A percentile compares a stretch with the other conserved stretches of the same genome.
These are phyloP conservation scores for Avena eriantha DNA, from an alignment of 176 grass and related monocot species.

Conservation along the genomic window DNA sequence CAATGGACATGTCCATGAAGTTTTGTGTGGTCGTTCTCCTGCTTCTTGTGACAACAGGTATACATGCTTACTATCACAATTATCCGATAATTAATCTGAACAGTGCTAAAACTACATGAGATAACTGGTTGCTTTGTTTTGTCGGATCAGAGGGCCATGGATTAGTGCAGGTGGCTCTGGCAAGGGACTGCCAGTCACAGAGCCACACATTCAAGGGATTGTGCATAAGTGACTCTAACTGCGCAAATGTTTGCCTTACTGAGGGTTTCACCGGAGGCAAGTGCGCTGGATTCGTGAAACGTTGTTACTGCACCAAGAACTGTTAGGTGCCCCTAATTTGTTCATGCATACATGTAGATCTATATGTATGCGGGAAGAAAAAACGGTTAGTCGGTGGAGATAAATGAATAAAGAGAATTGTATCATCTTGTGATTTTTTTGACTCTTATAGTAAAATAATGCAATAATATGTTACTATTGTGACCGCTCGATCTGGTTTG, in stretches of 20 bases:
- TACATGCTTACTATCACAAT: neutral
- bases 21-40: neutral
- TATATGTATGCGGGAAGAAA: too few relatives aligned
- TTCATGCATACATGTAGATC: neutral
- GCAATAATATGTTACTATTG: too few relatives aligned
- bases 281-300: constrained; percentile 39
- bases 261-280: constrained; percentile 52
- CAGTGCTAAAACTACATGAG: neutral
- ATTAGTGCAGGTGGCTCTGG: constrained; percentile 18
- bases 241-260: constrained; percentile 49
- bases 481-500: too few relatives aligned
- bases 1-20: constrained; percentile 11
- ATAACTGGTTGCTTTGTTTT: neutral
- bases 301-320: neutral
- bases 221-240: constrained; percentile 44
- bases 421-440: too few relatives aligned
- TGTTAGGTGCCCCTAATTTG: neutral
- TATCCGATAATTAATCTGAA: too few relatives aligned
- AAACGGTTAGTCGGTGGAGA: too few relatives aligned
- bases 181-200: constrained; percentile 47
- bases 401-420: too few relatives aligned
- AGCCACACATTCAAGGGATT: constrained; percentile 53
- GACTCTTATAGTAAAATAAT: too few relatives aligned
- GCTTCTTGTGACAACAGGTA: constrained; percentile 20
- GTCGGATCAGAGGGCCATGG: constrained; percentile 36